Percentiles rank a stretch among this genome's conserved stretches.
phyloP scores from a whole-genome alignment of 176 grass and related monocot genomes.

The Otatea glauca region DNA sequence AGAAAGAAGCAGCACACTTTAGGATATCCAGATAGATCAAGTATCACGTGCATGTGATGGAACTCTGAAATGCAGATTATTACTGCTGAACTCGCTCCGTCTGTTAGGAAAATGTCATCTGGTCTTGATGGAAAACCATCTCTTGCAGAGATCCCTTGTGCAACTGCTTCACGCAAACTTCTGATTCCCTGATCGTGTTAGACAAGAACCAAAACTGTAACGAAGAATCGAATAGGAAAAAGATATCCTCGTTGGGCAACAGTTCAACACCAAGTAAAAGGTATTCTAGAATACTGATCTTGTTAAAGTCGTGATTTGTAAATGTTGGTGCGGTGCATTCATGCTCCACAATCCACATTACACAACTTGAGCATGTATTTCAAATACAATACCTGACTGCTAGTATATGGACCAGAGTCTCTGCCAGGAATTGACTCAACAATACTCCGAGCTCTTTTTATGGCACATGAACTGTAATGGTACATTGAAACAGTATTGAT shows the following conservation, averaged over 20 bases:
- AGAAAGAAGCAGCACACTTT: background rate
- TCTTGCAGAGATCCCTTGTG: slow-evolving; percentile 60
- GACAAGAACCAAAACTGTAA: background rate
- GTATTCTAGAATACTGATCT: background rate
- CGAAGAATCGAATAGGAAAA: background rate
- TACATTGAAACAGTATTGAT: background rate
- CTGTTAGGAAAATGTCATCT: slow-evolving; percentile 74
- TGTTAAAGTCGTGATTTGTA: background rate
- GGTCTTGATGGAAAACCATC: slow-evolving; percentile 65
- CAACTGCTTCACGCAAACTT: slow-evolving; percentile 63
- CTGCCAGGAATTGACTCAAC: slow-evolving; percentile 51
- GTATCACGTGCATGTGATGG: background rate
- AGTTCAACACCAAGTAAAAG: background rate
- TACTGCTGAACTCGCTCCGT: slow-evolving; percentile 74
- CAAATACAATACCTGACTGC: slow-evolving; percentile 47
- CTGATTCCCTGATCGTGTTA: slow-evolving; percentile 54
- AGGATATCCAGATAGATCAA: background rate
- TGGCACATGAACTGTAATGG: slow-evolving; percentile 56
- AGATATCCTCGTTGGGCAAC: background rate
- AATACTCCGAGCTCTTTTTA: slow-evolving; percentile 59
- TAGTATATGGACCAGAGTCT: slow-evolving; percentile 64
- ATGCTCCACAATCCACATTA: background rate
- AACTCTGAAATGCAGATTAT: slow-evolving; percentile 21
- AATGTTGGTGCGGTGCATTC: background rate
- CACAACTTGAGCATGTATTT: background rate